Conservation (phyloP, 1,284 basidiomycete species). For the Ceratobasidium sp. region DNA sequence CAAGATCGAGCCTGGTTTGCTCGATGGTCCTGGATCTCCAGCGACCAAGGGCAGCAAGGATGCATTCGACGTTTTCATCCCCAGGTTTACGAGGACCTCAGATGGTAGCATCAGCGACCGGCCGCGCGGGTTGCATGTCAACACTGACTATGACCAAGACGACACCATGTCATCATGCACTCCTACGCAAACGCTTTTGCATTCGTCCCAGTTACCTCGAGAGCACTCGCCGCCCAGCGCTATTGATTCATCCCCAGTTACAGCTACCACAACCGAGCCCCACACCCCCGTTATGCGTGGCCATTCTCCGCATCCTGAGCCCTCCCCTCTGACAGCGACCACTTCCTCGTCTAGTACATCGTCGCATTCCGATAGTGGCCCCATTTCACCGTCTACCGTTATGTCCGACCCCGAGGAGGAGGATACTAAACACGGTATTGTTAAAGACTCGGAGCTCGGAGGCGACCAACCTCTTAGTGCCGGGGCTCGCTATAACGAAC, state of each 20-base stretch:
- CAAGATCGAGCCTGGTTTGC: background rate
- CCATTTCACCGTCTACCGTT: constrained; percentile 7
- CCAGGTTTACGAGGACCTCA: background rate
- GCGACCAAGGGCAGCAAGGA: constrained; percentile 14
- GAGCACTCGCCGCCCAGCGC: constrained; percentile 15
- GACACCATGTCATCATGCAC: constrained; percentile 42
- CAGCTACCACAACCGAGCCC: background rate
- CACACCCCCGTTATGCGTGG: constrained; percentile 2
- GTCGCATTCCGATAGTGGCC: constrained; percentile 17
- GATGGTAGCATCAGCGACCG: constrained; percentile 2
- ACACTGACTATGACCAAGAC: constrained; percentile 24
- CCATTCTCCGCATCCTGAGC: constrained; percentile 11
- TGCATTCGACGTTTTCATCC: background rate
- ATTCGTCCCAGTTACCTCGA: constrained; percentile 19
- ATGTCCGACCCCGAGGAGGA: constrained; percentile 17
- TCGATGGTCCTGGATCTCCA: constrained; percentile 5
- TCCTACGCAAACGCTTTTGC: constrained; percentile 23
- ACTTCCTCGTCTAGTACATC: constrained; percentile 19
- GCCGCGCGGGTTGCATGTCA: constrained; percentile 1
- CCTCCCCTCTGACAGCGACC: constrained; percentile 22
- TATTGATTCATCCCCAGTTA: constrained; percentile 10
- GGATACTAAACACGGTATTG: constrained; percentile 5
- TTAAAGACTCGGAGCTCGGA: constrained; percentile 17
- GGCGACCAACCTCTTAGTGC: constrained; percentile 1
- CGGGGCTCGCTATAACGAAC: constrained; percentile 22